Evolutionary conservation across 1,284 basidiomycete species (phyloP).

Genomic region (Inonotus hispidus): DNA sequence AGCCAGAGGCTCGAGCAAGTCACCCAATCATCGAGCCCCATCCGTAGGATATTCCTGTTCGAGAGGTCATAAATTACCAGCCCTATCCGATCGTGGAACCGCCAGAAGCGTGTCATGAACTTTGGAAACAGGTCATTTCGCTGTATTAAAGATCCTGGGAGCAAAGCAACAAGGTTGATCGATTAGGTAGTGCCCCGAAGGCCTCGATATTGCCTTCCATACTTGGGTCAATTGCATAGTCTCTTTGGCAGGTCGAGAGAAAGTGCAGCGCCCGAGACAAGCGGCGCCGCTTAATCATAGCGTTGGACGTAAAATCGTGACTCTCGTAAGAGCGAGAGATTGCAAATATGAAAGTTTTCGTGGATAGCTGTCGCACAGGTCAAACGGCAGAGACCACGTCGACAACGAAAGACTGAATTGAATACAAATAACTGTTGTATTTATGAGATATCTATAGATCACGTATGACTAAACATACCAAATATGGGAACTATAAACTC

Average conservation of each 20-base stretch:
- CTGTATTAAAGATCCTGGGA: neutral
- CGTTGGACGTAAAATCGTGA: neutral
- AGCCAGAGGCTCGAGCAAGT: neutral
- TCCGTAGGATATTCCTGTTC: too few relatives aligned
- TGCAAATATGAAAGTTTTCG: neutral
- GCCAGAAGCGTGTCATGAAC: neutral
- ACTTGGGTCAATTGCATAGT: neutral
- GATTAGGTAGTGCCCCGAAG: neutral
- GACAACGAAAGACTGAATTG: neutral
- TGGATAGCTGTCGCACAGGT: neutral
- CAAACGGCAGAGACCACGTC: neutral
- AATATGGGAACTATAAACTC: neutral
- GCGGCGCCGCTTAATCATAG: neutral
- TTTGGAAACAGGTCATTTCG: neutral
- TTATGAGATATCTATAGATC: neutral
- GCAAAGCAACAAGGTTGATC: neutral
- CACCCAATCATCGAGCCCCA: neutral
- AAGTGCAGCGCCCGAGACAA: neutral
- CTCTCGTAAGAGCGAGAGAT: neutral
- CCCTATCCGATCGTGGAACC: neutral
- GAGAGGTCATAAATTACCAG: neutral
- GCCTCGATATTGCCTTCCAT: neutral
- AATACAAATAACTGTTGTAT: neutral
- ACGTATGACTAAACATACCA: neutral
- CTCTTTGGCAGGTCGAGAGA: neutral